Conservation (phyloP, 768 basidiomycete species). For the Pholiota molesta region DNA sequence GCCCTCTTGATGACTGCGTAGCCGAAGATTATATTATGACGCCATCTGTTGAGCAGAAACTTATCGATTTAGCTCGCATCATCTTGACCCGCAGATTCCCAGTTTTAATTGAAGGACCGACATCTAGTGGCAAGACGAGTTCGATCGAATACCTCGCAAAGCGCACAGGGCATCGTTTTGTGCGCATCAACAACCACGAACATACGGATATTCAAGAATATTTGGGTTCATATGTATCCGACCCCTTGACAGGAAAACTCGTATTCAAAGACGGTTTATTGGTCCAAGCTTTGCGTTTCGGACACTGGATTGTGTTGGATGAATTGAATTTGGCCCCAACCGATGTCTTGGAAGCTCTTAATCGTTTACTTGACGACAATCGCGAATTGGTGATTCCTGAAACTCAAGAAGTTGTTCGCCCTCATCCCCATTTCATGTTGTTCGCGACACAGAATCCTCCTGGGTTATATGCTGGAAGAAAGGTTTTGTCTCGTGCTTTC, state of each 20-base stretch:
- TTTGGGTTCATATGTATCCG: conserved; percentile 94
- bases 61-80: conserved; percentile 93
- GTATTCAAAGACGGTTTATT: conserved; percentile 94
- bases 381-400: conserved; percentile 95
- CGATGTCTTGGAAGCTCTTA: conserved; percentile 96
- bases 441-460: conserved; percentile 99
- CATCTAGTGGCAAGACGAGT: conserved; percentile 96
- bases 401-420: conserved; percentile 91
- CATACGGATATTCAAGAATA: conserved; percentile 99
- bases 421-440: conserved; percentile 96
- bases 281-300: conserved; percentile 86
- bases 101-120: conserved; percentile 96
- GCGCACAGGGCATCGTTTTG: conserved; percentile 91
- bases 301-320: conserved; percentile 98
- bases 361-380: conserved; percentile 96
- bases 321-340: conserved; percentile 98
- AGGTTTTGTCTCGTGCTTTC: conserved; percentile 93
- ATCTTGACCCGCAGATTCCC: conserved; percentile 89
- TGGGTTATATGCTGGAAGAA: conserved; percentile 93
- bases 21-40: conserved; percentile 92
- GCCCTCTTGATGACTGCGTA: conserved; percentile 62
- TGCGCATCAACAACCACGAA: conserved; percentile 99
- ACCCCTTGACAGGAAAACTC: conserved; percentile 89
- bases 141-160: conserved; percentile 94
- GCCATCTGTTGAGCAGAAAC: conserved; percentile 90